Base-by-base conservation (phyloP, 2,329 filamentous ascomycete species). In the Lachnellula suecica region DNA sequence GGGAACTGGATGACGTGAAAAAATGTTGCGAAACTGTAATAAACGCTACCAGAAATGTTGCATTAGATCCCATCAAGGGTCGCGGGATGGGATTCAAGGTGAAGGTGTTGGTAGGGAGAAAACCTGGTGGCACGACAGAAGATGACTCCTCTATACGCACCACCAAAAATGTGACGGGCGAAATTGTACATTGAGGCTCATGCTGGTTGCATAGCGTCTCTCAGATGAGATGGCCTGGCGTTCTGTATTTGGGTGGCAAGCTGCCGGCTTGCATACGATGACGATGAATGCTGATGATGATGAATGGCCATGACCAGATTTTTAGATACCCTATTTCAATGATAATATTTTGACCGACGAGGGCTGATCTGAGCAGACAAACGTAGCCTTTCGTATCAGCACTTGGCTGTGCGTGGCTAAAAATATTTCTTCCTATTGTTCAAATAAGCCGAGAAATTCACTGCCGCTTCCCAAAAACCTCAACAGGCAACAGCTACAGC, bases 61-160 rank as follows among this genome's bases (percentile, higher is more conserved):
- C 56, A 15, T 34, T 59, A 22, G 59, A 67, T 54, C 49, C 47
- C 2, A 51, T 57, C 22, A 61, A 44, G 19, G 53, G 55, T 3
- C 52, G 54, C 6, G 65, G 66, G 1, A 49, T 65, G 20, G 53
- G 54, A 2, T 52, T 65, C 29, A 53, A 54, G 22, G 45, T 64
- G 23, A 60, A 45, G 31, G 52, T 62, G 6, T 15, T 67, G 35
- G 52, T 57, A 10, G 66, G 58, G 11, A 65, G 60, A 48, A 68
- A 65, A 46, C 64, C 66, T 11, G 49, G 27, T 7, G 54, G 51
- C 40, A 43, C 40, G 20, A 22, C 20, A 13, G 29, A 22, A 35
- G 47, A 43, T 9, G 22, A 25, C 23, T 24, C 17, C 15, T 43
- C 40, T 5, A 43, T 24, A 10, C 23, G 9, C 11, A 24, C 40